These are phyloP conservation scores for Nigrospora oryzae DNA, from an alignment of 2,329 filamentous ascomycete genomes.

Conservation along the genomic window DNA sequence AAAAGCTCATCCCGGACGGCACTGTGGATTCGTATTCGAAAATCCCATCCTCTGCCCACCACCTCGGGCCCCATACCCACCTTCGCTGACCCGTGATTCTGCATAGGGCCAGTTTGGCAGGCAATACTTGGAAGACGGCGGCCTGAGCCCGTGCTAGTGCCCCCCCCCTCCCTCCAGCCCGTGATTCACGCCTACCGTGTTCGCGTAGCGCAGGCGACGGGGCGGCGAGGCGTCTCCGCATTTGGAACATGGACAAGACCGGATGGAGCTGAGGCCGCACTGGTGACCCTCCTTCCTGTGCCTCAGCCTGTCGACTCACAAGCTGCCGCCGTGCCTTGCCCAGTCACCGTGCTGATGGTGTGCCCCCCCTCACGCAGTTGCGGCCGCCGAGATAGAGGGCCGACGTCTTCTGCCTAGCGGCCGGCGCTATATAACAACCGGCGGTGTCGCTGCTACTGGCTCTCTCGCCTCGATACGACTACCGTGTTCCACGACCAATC, in stretches of 20 bases:
- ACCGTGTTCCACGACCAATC: conserved; percentile 11
- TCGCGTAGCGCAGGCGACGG: conserved; percentile 1
- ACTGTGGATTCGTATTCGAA: conserved; percentile 1
- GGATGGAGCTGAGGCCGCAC: conserved; percentile 7
- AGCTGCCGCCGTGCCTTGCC: conserved; percentile 5
- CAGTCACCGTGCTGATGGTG: too few relatives aligned
- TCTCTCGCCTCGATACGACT: conserved; percentile 9
- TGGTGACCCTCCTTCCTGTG: conserved; percentile 18
- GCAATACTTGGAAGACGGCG: neutral
- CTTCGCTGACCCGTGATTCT: conserved; percentile 1
- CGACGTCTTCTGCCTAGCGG: conserved; percentile 13
- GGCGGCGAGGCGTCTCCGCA: conserved; percentile 8
- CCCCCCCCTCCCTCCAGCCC: neutral
- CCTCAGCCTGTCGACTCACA: conserved; percentile 16
- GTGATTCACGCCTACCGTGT: conserved; percentile 13
- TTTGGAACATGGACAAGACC: conserved; percentile 9
- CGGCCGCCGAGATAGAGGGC: neutral
- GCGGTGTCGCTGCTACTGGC: conserved; percentile 7
- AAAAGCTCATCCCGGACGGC: neutral
- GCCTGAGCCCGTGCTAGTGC: neutral
- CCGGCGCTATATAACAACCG: conserved; percentile 14
- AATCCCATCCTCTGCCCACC: neutral
- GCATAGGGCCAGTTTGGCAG: neutral
- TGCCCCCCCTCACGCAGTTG: too few relatives aligned
- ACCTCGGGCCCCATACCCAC: neutral